Evolutionary conservation across 768 basidiomycete genomes (phyloP).

Genomic region (Tulasnella sp.): DNA sequence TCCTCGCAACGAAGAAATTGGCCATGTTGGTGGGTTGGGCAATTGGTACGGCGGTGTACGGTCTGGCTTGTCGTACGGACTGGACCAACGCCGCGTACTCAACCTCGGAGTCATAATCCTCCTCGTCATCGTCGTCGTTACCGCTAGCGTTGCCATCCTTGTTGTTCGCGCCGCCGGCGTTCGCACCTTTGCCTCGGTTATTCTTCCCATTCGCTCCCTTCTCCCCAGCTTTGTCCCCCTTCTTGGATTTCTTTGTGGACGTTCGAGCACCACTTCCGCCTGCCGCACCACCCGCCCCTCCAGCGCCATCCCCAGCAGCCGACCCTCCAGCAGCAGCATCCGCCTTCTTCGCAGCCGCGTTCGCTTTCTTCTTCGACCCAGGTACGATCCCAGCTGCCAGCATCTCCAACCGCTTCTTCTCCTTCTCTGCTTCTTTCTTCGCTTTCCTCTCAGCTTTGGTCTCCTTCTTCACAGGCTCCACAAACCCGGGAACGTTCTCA

Average conservation of each 20-base stretch:
- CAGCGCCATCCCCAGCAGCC: constrained; percentile 44
- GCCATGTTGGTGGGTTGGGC: constrained; percentile 9
- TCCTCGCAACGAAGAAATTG: constrained; percentile 18
- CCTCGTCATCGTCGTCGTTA: constrained; percentile 13
- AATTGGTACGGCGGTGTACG: constrained; percentile 11
- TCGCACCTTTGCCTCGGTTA: not conserved
- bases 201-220: constrained; percentile 9
- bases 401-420: constrained; percentile 17
- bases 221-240: constrained; percentile 39
- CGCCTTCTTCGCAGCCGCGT: constrained; percentile 54
- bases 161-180: not conserved
- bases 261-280: too few species aligned
- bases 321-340: constrained; percentile 52
- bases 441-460: constrained; percentile 59
- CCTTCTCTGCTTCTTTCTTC: constrained; percentile 17
- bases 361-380: constrained; percentile 10
- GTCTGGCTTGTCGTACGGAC: constrained; percentile 1
- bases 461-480: constrained; percentile 78
- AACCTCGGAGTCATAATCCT: constrained; percentile 17
- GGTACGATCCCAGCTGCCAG: constrained; percentile 8
- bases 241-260: constrained; percentile 48
- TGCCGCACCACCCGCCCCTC: constrained; percentile 23
- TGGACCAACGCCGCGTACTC: constrained; percentile 13
- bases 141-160: not conserved
- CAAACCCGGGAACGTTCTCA: constrained; percentile 75